Base-by-base conservation (phyloP, 192 early-diverging fungal species). In the Cetraspora pellucida region DNA sequence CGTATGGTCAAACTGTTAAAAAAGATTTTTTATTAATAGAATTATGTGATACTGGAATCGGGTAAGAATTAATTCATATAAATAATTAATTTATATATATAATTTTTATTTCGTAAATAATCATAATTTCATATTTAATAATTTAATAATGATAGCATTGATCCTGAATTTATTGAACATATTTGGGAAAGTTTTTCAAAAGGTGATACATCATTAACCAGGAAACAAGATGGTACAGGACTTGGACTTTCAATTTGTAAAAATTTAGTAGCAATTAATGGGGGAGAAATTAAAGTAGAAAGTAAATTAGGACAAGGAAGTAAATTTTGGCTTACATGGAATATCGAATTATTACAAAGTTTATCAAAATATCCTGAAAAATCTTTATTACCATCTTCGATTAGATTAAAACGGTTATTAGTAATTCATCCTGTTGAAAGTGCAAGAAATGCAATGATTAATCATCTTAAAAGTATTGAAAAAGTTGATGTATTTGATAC, bases 191-290 rank as follows among this genome's bases (percentile, higher is more conserved):
- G 87, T 50, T 95, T 92, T 81, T 76, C 86, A 13, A 92, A 93
- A 80, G 89, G 87, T 11, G 90, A 93, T 19, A 85, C 87, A 11
- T 85, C 90, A 23, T 91, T 89, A 43, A 90, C 89, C 9, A 85
- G 91, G 61, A 87, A 87, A 71, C 93, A 91, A 74, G 91, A 90
- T 31, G 92, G 93, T 43, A 92, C 91, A 8, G 93, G 94, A 2
- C 84, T 95, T 19, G 93, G 93, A 0, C 84, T 95, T 25, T 88
- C 87, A 43, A 95, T 95, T 52, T 91, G 87, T 54, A 90, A 90
- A 78, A 85, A 89, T 52, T 81, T 95, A 10, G 87, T 90, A n/a
- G 84, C 88, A 80, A 85, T 93, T 76, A 86, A 90, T 46, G 90
- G 90, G 10, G 93, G 93, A 17, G 77, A 86, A 37, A 85, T 94